Base-by-base conservation (phyloP, 169 alveolate species). In the Babesia caballi region DNA sequence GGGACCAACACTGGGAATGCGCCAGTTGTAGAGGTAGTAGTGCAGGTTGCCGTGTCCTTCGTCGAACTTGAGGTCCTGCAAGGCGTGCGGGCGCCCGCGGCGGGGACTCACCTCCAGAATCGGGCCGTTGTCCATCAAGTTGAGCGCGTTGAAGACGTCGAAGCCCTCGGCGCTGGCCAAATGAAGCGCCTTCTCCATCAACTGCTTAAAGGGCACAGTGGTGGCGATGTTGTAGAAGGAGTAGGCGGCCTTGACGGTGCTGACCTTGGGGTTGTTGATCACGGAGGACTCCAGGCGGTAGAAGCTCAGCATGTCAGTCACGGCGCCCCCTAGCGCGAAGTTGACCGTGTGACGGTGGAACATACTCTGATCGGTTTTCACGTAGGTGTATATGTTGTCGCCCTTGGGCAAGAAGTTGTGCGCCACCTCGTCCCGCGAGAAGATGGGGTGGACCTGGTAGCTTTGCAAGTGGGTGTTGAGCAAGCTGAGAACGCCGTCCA, bases 1-100 rank as follows among this genome's bases (percentile, higher is more conserved):
- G 3, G 61, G 50, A 25, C 83, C 35, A 53, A 83, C 89, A 25
- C 60, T 69, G 4, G 96, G 92, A 44, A 92, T 78, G 33, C 85
- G 85, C 98, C 98, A 97, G 91, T 97, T 97, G 94, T 91, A 96
- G 36, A 97, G 75, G 90, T 97, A 97, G 86, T 97, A 97, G 77
- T 96, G 95, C 68, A 97, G 93, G 53, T 90, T 86, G n/a, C 99
- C 99, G 70, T 96, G 98, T 2, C 99, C 99, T 23, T 87, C 83
- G 14, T 98, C 97, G 82, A 97, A 97, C 54, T 95, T 92, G 84
- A 94, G 82, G 42, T 94, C 94, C 90, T 86, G 50, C 15, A 63
- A 4, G 14, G 36, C n/a, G 35, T 49, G 21, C 49, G 36, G n/a
- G 15, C 14, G 11, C 19, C 11, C 14, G 19, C 69, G 52, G 38